Evolutionary conservation across 2,329 filamentous ascomycete genomes (phyloP).

Genomic region (Alternaria dauci): DNA sequence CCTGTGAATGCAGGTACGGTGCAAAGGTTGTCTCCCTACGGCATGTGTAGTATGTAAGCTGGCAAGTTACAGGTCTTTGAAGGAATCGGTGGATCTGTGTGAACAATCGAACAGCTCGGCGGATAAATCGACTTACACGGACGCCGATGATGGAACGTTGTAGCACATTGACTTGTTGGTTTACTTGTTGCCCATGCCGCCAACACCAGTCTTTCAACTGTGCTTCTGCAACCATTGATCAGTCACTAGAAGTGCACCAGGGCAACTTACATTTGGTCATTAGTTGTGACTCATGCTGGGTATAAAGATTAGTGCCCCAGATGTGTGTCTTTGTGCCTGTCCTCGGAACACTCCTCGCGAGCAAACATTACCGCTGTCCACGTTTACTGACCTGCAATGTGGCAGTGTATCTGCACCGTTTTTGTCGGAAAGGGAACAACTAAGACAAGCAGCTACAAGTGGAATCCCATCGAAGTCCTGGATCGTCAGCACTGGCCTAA

Average conservation of each 20-base stretch:
- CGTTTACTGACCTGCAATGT: neutral
- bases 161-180: neutral
- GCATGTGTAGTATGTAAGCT: neutral
- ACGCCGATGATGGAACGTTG: neutral
- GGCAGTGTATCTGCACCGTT: neutral
- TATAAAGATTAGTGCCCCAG: neutral
- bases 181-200: neutral
- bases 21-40: neutral
- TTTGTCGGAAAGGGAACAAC: neutral
- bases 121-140: neutral
- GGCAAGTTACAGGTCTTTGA: neutral
- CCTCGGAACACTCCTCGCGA: neutral
- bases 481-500: neutral
- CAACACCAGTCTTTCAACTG: neutral
- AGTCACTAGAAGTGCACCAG: too few species aligned
- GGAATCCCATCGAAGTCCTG: neutral
- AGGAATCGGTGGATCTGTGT: neutral
- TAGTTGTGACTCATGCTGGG: neutral
- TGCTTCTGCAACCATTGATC: too few species aligned
- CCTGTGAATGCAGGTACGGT: neutral
- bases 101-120: neutral
- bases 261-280: neutral
- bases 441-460: neutral
- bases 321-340: neutral
- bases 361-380: neutral